phyloP scores from a whole-genome alignment of 805 yeast species.

The Torulaspora quercuum region DNA sequence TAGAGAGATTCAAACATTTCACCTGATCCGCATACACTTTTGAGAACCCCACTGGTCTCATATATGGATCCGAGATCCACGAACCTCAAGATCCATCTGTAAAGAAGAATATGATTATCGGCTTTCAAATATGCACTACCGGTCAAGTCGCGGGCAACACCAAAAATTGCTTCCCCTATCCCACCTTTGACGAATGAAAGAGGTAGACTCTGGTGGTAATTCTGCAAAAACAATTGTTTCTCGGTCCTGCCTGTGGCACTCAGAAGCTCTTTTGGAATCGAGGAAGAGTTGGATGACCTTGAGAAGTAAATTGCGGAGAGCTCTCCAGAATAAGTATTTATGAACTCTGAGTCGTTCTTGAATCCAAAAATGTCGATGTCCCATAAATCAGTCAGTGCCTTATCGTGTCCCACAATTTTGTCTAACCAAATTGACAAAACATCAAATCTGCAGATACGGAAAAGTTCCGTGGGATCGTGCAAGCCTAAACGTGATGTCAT shows the following conservation, averaged over 20 bases:
- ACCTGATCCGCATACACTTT: constrained; percentile 5
- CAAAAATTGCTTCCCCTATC: constrained; percentile 13
- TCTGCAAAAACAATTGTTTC: constrained; percentile 14
- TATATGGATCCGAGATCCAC: constrained; percentile 20
- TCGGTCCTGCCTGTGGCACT: constrained; percentile 10
- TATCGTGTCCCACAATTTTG: background rate
- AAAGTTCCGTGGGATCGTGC: constrained; percentile 14
- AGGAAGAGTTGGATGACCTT: constrained; percentile 10
- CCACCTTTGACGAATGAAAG: constrained; percentile 20
- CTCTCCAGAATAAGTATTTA: constrained; percentile 18
- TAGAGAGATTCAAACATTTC: constrained; percentile 8
- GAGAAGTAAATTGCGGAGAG: constrained; percentile 24
- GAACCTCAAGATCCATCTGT: constrained; percentile 18
- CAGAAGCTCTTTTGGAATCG: constrained; percentile 13
- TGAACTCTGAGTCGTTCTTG: constrained; percentile 14
- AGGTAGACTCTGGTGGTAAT: constrained; percentile 21
- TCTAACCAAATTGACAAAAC: constrained; percentile 23
- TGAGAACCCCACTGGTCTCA: constrained; percentile 11
- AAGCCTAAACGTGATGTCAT: constrained; percentile 10
- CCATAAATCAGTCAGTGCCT: constrained; percentile 15
- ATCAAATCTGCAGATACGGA: constrained; percentile 26
- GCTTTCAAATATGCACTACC: constrained; percentile 13
- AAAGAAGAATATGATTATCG: constrained; percentile 8
- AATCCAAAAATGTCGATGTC: constrained; percentile 25
- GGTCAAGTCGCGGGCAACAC: constrained; percentile 9